A percentile compares a stretch with the other conserved stretches of the same genome.
These are phyloP conservation scores for Sonneratia caseolaris DNA, from an alignment of 345 rosid species.

Conservation along the genomic window DNA sequence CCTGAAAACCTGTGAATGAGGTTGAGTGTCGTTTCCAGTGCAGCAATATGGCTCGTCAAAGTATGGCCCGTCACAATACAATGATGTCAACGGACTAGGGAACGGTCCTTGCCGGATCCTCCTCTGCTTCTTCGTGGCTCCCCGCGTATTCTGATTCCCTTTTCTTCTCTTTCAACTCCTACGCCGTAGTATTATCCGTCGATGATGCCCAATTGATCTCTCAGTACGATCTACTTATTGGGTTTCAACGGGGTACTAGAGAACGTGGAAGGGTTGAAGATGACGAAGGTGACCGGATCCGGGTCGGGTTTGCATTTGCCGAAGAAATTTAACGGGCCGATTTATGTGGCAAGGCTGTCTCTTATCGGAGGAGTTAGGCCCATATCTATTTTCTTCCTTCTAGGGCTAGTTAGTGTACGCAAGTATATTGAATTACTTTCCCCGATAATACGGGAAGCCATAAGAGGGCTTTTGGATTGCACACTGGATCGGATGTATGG, in stretches of 20 bases:
- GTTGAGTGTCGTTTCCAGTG: too few relatives aligned
- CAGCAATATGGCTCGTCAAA: too few relatives aligned
- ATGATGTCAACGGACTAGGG: too few relatives aligned
- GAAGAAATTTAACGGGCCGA: not conserved
- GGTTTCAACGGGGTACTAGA: not conserved
- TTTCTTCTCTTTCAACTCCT: not conserved
- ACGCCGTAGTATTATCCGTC: not conserved
- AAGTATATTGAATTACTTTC: too few relatives aligned
- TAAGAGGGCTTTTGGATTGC: too few relatives aligned
- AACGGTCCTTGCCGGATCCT: conserved; percentile 8
- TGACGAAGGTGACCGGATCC: not conserved
- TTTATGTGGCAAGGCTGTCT: not conserved
- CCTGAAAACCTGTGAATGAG: too few relatives aligned
- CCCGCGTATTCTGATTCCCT: conserved; percentile 15
- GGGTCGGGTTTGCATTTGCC: not conserved
- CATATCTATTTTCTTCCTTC: not conserved
- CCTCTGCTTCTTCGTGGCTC: conserved; percentile 26
- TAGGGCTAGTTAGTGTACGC: too few relatives aligned
- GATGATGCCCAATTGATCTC: not conserved
- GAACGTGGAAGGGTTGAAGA: not conserved
- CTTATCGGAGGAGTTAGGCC: not conserved
- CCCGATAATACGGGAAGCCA: too few relatives aligned
- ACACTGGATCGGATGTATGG: too few relatives aligned
- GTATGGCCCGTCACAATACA: too few relatives aligned
- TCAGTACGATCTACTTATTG: not conserved